Percentiles rank a stretch among this genome's conserved stretches.
Evolutionary conservation across 495 filamentous ascomycete genomes (phyloP).

Genomic region (Amphirosellinia nigrospora): DNA sequence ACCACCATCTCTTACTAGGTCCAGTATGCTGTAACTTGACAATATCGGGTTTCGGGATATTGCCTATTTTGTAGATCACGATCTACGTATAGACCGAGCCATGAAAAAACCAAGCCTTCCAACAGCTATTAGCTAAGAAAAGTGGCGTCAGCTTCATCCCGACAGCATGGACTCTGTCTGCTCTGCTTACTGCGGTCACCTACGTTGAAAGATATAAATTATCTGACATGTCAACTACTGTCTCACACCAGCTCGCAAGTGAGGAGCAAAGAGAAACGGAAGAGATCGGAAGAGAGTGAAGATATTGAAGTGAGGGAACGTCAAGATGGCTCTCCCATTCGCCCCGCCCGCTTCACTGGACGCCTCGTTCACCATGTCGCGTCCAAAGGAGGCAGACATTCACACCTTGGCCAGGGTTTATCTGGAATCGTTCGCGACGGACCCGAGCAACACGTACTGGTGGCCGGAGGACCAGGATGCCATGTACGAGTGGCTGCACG

Average conservation of each 20-base stretch:
- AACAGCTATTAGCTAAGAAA: background rate
- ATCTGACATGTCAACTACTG: background rate
- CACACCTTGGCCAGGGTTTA: conserved; percentile 30
- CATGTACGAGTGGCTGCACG: conserved; percentile 34
- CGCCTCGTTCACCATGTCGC: conserved; percentile 31
- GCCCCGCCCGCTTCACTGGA: conserved; percentile 12
- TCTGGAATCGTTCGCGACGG: conserved; percentile 29
- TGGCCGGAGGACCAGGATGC: conserved; percentile 32
- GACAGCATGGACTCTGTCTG: background rate
- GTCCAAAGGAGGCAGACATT: conserved; percentile 29
- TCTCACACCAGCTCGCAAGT: background rate
- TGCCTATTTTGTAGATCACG: background rate
- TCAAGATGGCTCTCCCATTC: conserved; percentile 25
- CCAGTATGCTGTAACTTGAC: background rate
- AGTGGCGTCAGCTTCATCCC: background rate
- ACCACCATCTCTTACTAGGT: background rate
- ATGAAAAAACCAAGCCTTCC: background rate
- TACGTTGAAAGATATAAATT: background rate
- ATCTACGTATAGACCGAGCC: background rate
- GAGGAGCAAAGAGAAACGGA: background rate
- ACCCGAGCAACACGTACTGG: conserved; percentile 35
- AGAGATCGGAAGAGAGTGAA: background rate
- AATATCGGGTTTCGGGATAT: conserved; percentile 3
- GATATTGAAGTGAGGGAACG: background rate
- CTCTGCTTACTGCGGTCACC: background rate